Evolutionary conservation across 2,329 filamentous ascomycete genomes (phyloP).

Genomic region (Westerdykella ornata): DNA sequence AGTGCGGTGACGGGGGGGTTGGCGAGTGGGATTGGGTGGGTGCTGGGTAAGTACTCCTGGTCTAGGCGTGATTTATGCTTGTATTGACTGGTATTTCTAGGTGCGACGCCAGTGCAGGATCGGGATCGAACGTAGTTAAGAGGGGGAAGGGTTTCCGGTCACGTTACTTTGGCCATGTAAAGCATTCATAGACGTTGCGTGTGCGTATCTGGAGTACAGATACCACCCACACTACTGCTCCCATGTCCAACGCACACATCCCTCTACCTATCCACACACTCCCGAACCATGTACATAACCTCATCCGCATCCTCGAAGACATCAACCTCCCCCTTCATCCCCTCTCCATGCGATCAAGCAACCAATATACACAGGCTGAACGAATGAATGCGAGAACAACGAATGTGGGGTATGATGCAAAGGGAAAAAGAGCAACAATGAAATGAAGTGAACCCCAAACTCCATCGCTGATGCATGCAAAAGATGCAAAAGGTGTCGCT

Average conservation of each 20-base stretch:
- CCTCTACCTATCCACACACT: neutral
- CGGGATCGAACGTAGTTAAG: slow-evolving; percentile 4
- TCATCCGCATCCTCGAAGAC: too few relatives aligned
- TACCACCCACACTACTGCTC: neutral
- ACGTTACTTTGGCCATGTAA: too few relatives aligned
- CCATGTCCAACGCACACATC: neutral
- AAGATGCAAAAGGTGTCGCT: neutral
- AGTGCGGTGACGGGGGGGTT: slow-evolving; percentile 58
- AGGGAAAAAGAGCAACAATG: neutral
- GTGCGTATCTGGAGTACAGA: neutral
- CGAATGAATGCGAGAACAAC: neutral
- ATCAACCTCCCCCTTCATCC: too few relatives aligned
- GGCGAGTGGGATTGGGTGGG: slow-evolving; percentile 59
- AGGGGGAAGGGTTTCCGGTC: too few relatives aligned
- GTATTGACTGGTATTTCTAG: slow-evolving; percentile 8
- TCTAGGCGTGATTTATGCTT: neutral
- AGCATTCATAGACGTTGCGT: neutral
- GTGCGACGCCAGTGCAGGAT: slow-evolving; percentile 26
- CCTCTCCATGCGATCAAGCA: neutral
- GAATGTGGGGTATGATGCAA: slow-evolving; percentile 1
- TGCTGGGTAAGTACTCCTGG: slow-evolving; percentile 45
- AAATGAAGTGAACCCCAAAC: slow-evolving; percentile 7
- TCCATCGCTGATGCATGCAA: slow-evolving; percentile 22
- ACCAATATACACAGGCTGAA: neutral
- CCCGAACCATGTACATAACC: too few relatives aligned